Evolutionary conservation across 495 filamentous ascomycete species (phyloP), one percentile per base, ranked within the genome.

Genomic region (Chaetomidium leptoderma): DNA sequence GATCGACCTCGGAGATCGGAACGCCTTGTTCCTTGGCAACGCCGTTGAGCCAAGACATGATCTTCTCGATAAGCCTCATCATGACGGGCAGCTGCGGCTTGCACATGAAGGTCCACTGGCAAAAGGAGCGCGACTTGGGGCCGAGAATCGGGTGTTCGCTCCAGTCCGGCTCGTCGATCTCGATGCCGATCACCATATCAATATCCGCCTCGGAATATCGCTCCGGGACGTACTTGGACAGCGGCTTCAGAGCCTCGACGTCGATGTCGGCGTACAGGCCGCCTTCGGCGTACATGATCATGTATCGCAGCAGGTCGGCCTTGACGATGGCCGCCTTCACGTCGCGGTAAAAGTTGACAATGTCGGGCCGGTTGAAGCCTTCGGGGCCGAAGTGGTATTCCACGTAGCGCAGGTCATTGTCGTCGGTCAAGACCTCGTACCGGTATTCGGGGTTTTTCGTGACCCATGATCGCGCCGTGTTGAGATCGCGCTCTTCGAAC

Each of bases 61-160:
- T 84, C 53, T 80, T 76, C 60, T 86, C 79, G 27, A 86, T 74
- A 13, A 86, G 74, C 14, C 73, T 65, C 71, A 85, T 75, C 81
- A 88, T 81, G 57, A 86, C 79, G 32, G 82, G 82, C 26, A 80
- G 77, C 54, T 77, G 73, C 5, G 83, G 81, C 66, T 83, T 84
- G 70, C 77, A 79, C 72, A 82, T 80, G 57, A 86, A 83, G 10
- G 84, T 86, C 84, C 85, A 88, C 63, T 86, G 84, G 69, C 83
- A 86, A 62, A 87, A 87, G 16, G 82, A 84, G 23, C 74, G 67
- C 16, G 76, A 84, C 63, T 85, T 86, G 46, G 74, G 72, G 26
- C 84, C 83, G 13, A 86, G 77, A 57, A 86, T 82, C 30, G 78
- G 70, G 68, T 86, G 81, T 66, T 85, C 73, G 39, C 70, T 67